Evolutionary conservation across 495 filamentous ascomycete species (phyloP).

Genomic region (Penicillium flavigenum): DNA sequence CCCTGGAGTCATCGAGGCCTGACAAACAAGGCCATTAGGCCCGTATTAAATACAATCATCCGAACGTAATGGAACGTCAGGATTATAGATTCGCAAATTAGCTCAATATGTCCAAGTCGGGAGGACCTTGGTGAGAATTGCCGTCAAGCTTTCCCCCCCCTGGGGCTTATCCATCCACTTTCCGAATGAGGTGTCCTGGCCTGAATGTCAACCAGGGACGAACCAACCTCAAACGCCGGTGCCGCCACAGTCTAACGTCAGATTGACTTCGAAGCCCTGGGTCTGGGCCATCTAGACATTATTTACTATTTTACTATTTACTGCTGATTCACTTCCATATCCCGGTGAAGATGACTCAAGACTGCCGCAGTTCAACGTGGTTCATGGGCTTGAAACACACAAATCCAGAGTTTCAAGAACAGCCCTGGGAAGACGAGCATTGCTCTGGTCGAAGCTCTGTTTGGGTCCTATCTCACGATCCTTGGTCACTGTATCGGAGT

Average conservation of each 20-base stretch:
- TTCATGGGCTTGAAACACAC: background rate
- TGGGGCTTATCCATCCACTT: background rate
- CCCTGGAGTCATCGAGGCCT: background rate
- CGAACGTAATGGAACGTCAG: slow-evolving; percentile 32
- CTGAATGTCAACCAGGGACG: slow-evolving; percentile 21
- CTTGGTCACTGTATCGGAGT: slow-evolving; percentile 13
- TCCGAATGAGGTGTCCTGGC: slow-evolving; percentile 16
- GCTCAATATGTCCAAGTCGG: slow-evolving; percentile 1
- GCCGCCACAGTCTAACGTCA: slow-evolving; percentile 31
- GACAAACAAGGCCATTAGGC: background rate
- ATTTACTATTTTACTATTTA: background rate
- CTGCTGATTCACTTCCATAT: background rate
- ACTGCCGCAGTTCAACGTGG: background rate
- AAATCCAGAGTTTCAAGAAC: background rate
- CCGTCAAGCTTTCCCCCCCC: slow-evolving; percentile 26
- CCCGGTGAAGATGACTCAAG: background rate
- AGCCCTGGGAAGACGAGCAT: background rate
- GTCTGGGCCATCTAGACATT: slow-evolving; percentile 19
- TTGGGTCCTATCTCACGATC: slow-evolving; percentile 5
- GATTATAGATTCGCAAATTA: slow-evolving; percentile 15
- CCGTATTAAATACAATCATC: slow-evolving; percentile 16
- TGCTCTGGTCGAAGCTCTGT: background rate
- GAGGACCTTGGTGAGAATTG: slow-evolving; percentile 4
- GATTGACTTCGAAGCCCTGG: slow-evolving; percentile 22
- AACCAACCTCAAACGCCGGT: slow-evolving; percentile 1